Base-by-base conservation (phyloP, 148 eudicot genomes). In the Rhododendron simsii region DNA sequence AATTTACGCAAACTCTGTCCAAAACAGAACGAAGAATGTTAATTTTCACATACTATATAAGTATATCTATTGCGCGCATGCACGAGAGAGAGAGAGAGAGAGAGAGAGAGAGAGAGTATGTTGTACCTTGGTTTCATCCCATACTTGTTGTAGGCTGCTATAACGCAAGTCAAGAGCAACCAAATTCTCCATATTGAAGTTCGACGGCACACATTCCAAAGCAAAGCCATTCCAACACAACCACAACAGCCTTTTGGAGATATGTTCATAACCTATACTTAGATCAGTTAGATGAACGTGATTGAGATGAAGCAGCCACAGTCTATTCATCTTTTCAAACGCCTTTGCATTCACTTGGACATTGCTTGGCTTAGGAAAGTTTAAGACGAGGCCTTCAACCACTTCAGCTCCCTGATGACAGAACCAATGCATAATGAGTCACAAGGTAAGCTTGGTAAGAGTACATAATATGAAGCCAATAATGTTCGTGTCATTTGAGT, bases 261-360 rank as follows among this genome's bases (percentile, higher is more conserved):
- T 15, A 53, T 50, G 63, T 16, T 81, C 67, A 15, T 13, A 81
- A 18, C 83, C 65, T 81, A 2, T n/a, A 53, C 37, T 15, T 2
- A 53, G 35, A 33, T 33, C 35, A 33, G 35, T 33, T 33, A 33
- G n/a, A 59, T 81, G 45, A 53, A 50, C 65, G 9, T 50, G 3
- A 81, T 28, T 33, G 67, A 81, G 83, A 81, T 81, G 83, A 53
- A 81, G 67, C 44, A 81, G 12, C 41, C 83, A 8, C n/a, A 67
- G 15, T 28, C 33, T 9, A 12, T 67, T 67, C 74, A 67, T 67
- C 12, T 67, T 67, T 67, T 67, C 74, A 67, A 67, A 67, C 2
- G 74, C 30, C 11, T 57, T 57, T 5, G 65, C 63, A 57, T 57
- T 57, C 65, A 57, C n/a, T 57, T 1, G 65, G 65, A 57, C 65